Percentiles rank a stretch among this genome's conserved stretches.
phyloP scores from a whole-genome alignment of 371 early-diverging fungal genomes.

The Mucor racemosus region DNA sequence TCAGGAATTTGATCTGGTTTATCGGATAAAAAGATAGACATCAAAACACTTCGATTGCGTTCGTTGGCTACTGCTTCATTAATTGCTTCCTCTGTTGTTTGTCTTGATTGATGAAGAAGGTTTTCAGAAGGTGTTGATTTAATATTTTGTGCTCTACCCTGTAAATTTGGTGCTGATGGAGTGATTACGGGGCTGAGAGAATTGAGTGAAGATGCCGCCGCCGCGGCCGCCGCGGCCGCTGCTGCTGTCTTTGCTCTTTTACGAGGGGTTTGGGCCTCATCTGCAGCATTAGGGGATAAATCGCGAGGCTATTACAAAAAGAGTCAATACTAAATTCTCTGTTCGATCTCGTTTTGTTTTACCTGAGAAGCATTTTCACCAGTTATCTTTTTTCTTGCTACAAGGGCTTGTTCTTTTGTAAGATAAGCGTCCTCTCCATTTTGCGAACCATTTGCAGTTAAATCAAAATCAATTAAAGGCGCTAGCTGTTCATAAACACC shows the following conservation, averaged over 20 bases:
- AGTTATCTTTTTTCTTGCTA: constrained; percentile 11
- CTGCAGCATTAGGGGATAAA: constrained; percentile 1
- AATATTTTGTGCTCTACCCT: no score
- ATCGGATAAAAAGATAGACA: constrained; percentile 77
- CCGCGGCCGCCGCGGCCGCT: neutral
- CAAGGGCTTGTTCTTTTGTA: constrained; percentile 14
- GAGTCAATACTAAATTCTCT: neutral
- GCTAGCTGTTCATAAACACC: constrained; percentile 63
- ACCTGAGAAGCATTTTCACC: neutral
- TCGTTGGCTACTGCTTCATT: constrained; percentile 37
- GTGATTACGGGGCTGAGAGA: neutral
- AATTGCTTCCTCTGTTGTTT: neutral
- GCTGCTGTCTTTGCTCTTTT: constrained; percentile 22
- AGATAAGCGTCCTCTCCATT: constrained; percentile 27
- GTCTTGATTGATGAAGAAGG: neutral
- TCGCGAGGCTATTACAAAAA: neutral
- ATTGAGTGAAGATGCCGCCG: neutral
- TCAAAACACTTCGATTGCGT: constrained; percentile 65
- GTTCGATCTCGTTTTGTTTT: neutral
- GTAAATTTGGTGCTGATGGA: neutral
- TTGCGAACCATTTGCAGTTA: constrained; percentile 31
- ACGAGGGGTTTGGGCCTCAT: constrained; percentile 9
- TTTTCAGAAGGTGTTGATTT: no score
- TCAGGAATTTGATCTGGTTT: constrained; percentile 63
- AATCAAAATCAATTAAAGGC: constrained; percentile 70